Base-by-base conservation (phyloP, 208 protist species). In the Trypanosomatidae sp. region DNA sequence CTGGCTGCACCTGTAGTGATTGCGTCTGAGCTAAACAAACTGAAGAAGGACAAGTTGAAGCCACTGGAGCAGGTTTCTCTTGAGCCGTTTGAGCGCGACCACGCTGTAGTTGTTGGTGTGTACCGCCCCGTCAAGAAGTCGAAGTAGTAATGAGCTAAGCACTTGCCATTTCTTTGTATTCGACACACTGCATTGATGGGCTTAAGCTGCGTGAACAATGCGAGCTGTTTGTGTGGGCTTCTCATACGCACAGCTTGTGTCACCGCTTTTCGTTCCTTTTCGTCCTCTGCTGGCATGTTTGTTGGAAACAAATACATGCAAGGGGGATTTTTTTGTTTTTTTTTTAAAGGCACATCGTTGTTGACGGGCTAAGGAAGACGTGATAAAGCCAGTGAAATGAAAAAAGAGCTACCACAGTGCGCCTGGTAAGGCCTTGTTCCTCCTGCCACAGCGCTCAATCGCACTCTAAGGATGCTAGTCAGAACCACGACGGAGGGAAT, bases 11-110 rank as follows among this genome's bases (percentile, higher is more conserved):
- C 95, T 62, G 95, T 97, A 58, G 99, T 99, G 22, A 99, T 99
- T 83, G 99, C 98, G 43, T 75, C 84, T 1, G 99, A 99, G 90
- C 90, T 99, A 17, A 86, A 99, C 56, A 98, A 99, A 76, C 83
- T 99, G 65, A 93, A 98, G 84, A 96, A 98, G 71, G 95, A 98
- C 72, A 93, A 98, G 66, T 94, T 99, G 74, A 99, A 99, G 87
- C 98, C 98, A 30, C 75, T 98, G 62, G 98, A 99, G 90, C 98
- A 99, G 82, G 85, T 99, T 0, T 98, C 98, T 46, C 90, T 99
- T 15, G 99, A 99, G 84, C 99, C 99, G 44, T 99, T 99, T 82
- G 99, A 99, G 85, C 89, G 99, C 66, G 99, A 99, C 85, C 99
- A 99, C 88, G 98, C 98, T 60, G 96, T 99, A 55, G 98, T 99